Evolutionary conservation across 169 alveolate species (phyloP).

Genomic region (Plasmodium malariae): DNA sequence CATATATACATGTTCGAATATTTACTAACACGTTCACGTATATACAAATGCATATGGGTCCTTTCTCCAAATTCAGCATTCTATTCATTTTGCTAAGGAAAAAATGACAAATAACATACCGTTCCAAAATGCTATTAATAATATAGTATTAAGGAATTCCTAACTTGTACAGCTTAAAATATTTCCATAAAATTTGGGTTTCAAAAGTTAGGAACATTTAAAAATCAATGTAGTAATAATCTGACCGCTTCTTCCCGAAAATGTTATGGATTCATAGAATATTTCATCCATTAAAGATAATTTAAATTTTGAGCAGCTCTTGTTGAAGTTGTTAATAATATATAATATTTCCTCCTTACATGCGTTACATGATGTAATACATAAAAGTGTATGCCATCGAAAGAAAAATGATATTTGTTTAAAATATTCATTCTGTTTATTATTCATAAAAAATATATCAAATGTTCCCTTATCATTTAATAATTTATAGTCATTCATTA

Average conservation of each 20-base stretch:
- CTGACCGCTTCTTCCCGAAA: conserved; percentile 41
- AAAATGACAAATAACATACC: too few species aligned
- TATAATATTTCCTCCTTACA: conserved; percentile 79
- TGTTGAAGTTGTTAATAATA: conserved; percentile 41
- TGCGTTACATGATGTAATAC: conserved; percentile 81
- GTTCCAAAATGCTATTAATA: too few species aligned
- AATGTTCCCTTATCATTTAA: conserved; percentile 84
- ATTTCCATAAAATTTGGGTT: neutral
- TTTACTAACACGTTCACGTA: too few species aligned
- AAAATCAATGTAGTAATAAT: conserved; percentile 53
- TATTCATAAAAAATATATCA: conserved; percentile 81
- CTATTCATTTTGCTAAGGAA: too few species aligned
- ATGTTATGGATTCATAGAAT: conserved; percentile 53
- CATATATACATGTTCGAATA: too few species aligned
- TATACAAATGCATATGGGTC: too few species aligned
- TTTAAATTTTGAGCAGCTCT: neutral
- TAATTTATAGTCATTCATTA: conserved; percentile 70
- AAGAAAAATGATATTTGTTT: conserved; percentile 71
- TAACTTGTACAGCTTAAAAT: too few species aligned
- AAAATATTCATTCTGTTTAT: conserved; percentile 71
- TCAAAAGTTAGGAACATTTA: conserved; percentile 8
- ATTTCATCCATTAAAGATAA: conserved; percentile 53
- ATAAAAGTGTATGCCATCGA: conserved; percentile 62
- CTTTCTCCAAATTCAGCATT: too few species aligned
- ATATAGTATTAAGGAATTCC: too few species aligned